phyloP scores from a whole-genome alignment of 345 rosid species.

The Capsella bursapastoris region DNA sequence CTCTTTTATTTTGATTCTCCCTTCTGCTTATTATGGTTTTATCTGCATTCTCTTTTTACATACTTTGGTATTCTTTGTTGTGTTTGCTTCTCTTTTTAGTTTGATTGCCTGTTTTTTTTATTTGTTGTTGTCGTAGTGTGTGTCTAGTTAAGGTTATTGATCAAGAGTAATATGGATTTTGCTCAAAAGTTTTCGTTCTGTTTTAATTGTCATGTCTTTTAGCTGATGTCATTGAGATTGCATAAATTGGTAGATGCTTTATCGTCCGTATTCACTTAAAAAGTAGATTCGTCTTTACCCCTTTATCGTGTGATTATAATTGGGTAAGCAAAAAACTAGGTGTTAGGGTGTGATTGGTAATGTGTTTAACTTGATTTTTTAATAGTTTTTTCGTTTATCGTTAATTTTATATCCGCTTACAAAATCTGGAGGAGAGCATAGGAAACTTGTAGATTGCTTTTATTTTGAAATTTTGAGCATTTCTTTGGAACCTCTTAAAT shows the following conservation, averaged over 20 bases:
- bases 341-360: neutral
- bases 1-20: conserved; percentile 20
- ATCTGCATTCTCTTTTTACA: neutral
- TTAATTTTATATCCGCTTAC: neutral
- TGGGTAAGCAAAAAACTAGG: neutral
- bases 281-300: neutral
- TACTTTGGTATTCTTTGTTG: neutral
- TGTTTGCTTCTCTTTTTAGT: neutral
- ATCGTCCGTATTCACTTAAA: neutral
- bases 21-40: conserved; percentile 3
- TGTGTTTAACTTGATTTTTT: neutral
- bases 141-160: neutral
- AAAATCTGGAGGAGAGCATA: neutral
- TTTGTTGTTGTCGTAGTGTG: neutral
- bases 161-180: neutral
- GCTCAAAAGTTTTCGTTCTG: neutral
- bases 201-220: neutral
- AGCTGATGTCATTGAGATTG: neutral
- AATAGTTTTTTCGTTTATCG: neutral
- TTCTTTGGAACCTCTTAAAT: neutral
- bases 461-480: no score
- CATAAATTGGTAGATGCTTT: neutral
- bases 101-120: neutral
- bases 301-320: neutral
- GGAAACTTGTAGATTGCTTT: neutral